phyloP scores from a whole-genome alignment of 177 flowering plant species.

The Telopea speciosissima region DNA sequence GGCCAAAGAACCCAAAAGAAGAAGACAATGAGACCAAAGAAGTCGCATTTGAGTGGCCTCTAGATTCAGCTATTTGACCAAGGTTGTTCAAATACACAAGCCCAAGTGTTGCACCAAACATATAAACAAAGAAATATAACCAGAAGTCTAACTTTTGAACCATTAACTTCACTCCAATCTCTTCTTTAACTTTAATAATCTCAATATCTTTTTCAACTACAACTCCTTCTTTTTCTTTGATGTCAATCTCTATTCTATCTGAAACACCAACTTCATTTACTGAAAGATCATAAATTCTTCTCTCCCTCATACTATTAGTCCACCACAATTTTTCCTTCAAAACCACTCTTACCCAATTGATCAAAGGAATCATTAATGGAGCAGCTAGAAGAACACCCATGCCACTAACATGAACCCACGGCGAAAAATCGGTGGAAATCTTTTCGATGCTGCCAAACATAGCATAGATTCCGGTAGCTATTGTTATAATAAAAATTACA shows the following conservation, averaged over 20 bases:
- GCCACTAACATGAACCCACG: conserved; percentile 21
- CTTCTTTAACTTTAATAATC: too few species aligned
- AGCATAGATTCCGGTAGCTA: conserved; percentile 61
- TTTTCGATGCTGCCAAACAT: conserved; percentile 40
- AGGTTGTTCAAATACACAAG: conserved; percentile 73
- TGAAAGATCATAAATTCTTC: conserved; percentile 25
- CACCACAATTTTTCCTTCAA: conserved; percentile 9
- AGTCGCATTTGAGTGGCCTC: conserved; percentile 44
- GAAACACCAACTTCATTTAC: conserved; percentile 6
- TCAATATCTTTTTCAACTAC: too few species aligned
- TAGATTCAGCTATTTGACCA: conserved; percentile 91
- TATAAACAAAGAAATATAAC: conserved; percentile 56
- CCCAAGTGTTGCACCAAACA: conserved; percentile 78
- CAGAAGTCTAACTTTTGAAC: too few species aligned
- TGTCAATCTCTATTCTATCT: conserved; percentile 10
- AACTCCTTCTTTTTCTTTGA: conserved; percentile 7
- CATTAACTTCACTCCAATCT: too few species aligned
- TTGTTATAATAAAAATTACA: conserved; percentile 45
- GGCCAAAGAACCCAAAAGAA: conserved; percentile 85
- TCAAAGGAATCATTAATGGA: conserved; percentile 45
- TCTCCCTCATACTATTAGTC: conserved; percentile 16
- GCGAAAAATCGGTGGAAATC: conserved; percentile 13
- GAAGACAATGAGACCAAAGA: conserved; percentile 78
- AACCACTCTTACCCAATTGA: conserved; percentile 14
- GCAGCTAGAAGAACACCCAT: conserved; percentile 30